These are phyloP conservation scores for Melampsora medusae DNA, from an alignment of 1,284 basidiomycete species.

Conservation along the genomic window DNA sequence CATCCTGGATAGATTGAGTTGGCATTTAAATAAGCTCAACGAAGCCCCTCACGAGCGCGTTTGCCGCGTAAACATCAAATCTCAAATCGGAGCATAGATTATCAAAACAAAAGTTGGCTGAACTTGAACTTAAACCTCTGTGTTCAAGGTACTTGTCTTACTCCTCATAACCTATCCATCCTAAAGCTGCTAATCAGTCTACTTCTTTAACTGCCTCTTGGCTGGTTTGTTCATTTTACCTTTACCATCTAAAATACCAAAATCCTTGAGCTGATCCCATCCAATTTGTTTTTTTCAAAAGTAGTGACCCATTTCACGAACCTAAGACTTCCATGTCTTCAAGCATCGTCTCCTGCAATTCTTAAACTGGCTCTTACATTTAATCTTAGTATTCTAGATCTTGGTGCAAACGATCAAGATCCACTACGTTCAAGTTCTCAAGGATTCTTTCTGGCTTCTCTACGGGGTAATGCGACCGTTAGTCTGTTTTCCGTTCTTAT, in stretches of 20 bases:
- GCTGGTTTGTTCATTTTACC: constrained; percentile 58
- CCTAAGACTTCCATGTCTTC: constrained; percentile 82
- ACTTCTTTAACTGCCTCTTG: constrained; percentile 91
- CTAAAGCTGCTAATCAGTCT: constrained; percentile 61
- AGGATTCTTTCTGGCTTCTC: constrained; percentile 78
- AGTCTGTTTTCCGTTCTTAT: background rate
- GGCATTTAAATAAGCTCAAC: too few species aligned
- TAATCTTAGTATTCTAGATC: constrained; percentile 4
- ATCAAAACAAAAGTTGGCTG: too few species aligned
- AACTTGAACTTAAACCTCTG: too few species aligned
- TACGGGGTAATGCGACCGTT: constrained; percentile 64
- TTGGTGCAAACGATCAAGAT: constrained; percentile 56
- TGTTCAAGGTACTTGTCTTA: too few species aligned
- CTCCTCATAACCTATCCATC: too few species aligned
- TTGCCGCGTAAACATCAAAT: too few species aligned
- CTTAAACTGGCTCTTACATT: constrained; percentile 57
- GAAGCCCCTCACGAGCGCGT: too few species aligned
- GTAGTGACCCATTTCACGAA: constrained; percentile 72
- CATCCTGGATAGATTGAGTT: too few species aligned
- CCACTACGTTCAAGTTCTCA: constrained; percentile 68
- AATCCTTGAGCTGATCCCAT: constrained; percentile 56
- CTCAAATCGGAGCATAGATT: too few species aligned
- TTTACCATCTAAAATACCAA: constrained; percentile 55
- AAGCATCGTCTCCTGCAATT: constrained; percentile 71
- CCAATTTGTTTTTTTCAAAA: background rate